Percentiles rank a stretch among this genome's conserved stretches.
phyloP scores from a whole-genome alignment of 257 asterid genomes.

The Gentiana straminea region DNA sequence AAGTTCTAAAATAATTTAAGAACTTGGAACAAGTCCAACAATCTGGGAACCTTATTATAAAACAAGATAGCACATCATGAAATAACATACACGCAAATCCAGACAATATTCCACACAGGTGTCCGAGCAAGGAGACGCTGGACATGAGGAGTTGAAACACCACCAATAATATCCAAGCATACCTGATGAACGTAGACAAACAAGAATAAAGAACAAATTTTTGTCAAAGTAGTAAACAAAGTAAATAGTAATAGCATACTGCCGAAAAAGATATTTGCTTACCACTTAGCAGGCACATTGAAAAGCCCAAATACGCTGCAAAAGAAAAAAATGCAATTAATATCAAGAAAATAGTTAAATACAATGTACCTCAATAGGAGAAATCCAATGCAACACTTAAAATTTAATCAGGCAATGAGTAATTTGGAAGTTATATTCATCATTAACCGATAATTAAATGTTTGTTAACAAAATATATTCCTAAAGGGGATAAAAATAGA shows the following conservation, averaged over 20 bases:
- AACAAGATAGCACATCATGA: not conserved
- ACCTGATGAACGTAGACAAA: constrained; percentile 23
- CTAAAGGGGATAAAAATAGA: too few relatives aligned
- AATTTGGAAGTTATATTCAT: too few relatives aligned
- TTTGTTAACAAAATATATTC: not conserved
- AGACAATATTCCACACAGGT: constrained; percentile 61
- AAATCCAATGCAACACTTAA: not conserved
- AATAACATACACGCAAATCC: constrained; percentile 70
- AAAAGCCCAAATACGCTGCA: constrained; percentile 95
- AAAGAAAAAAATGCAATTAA: constrained; percentile 16
- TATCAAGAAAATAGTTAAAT: not conserved
- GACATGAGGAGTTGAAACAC: constrained; percentile 86
- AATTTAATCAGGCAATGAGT: too few relatives aligned
- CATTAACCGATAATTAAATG: not conserved
- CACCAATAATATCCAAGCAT: constrained; percentile 77
- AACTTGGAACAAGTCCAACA: not conserved
- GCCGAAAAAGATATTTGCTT: constrained; percentile 14
- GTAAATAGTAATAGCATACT: constrained; percentile 2
- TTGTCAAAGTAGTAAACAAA: not conserved
- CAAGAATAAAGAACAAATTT: constrained; percentile 3
- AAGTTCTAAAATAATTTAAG: not conserved
- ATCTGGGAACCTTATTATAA: not conserved
- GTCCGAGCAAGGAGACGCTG: constrained; percentile 67
- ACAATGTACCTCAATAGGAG: not conserved
- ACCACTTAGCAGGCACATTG: constrained; percentile 92